These are phyloP conservation scores for Corniculantispora saksenae DNA, from an alignment of 2,329 filamentous ascomycete genomes.

Conservation along the genomic window DNA sequence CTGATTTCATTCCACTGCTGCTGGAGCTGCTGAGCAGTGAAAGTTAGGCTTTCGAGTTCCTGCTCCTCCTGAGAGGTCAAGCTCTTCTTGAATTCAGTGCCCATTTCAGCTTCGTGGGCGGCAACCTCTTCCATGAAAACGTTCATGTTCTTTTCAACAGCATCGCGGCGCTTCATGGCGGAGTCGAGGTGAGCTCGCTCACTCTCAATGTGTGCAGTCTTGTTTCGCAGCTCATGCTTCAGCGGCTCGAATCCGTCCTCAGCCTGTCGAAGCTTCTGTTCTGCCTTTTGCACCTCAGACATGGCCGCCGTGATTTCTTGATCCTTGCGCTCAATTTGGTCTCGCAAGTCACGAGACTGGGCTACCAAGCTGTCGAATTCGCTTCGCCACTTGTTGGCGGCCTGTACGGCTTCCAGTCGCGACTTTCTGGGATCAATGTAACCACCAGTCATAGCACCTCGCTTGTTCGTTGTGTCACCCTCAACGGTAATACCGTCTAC, in stretches of 20 bases:
- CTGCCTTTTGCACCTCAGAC: constrained; percentile 78
- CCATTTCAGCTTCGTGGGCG: constrained; percentile 77
- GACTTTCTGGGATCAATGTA: constrained; percentile 87
- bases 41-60: constrained; percentile 71
- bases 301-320: constrained; percentile 88
- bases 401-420: constrained; percentile 79
- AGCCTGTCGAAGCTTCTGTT: constrained; percentile 74
- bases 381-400: constrained; percentile 72
- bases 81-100: constrained; percentile 88
- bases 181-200: constrained; percentile 73
- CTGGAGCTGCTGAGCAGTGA: constrained; percentile 70
- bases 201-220: constrained; percentile 72
- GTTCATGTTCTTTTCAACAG: constrained; percentile 73
- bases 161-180: constrained; percentile 64
- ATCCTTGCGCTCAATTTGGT: constrained; percentile 74
- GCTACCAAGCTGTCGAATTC: constrained; percentile 69
- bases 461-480: constrained; percentile 91
- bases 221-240: constrained; percentile 72
- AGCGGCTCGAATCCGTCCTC: constrained; percentile 82
- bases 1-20: constrained; percentile 76
- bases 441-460: constrained; percentile 92
- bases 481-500: constrained; percentile 93
- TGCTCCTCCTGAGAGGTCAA: constrained; percentile 80
- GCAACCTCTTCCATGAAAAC: constrained; percentile 73
- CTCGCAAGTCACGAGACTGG: constrained; percentile 65